Evolutionary conservation across 441 rosid species (phyloP), one percentile per base, ranked within the genome.

Genomic region (Jatropha podagrica): DNA sequence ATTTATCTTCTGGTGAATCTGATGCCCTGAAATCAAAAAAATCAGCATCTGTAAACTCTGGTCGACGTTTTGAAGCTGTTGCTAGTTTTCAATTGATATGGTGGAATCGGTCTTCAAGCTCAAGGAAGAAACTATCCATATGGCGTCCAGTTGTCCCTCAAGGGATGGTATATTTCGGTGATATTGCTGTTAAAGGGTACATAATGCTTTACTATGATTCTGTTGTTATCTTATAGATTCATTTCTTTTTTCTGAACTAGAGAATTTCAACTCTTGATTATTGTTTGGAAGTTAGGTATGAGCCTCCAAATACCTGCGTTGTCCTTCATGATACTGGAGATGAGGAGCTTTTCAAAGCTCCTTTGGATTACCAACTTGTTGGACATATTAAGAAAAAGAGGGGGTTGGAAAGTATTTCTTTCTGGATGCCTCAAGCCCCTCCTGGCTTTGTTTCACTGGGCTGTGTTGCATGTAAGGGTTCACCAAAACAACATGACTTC

Each of bases 361-460:
- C 98, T 77, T 59, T 87, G 54, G 93, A 86, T 79, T 96, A 91
- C 79, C 92, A 88, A 65, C 82, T 82, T 74, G 95, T 94, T 78
- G 99, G 97, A 77, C 92, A 91, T 62, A 87, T 94, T 68, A 96
- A 94, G 87, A 94, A 87, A 85, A 92, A 89, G 59, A 88, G 90
- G 80, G 97, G 97, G 78, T 82, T 91, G 83, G 97, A 94, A 65
- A 88, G 75, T 82, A 87, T 94, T 76, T 89, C 96, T 51, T 96
- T 96, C 81, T 96, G 97, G 97, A 86, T 94, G 89, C 99, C 97
- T 76, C 94, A 86, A 83, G 94, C 99, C 60, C 97, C 98, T 26
- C 96, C 97, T n/a, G 97, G 99, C 49, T 96, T 89, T 85, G 94
- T 96, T 83, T 87, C 98, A 54, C 85, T 96, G 80, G 99, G 99